Evolutionary conservation across 805 yeast genomes (phyloP).

Genomic region (Wickerhamiella australiensis): DNA sequence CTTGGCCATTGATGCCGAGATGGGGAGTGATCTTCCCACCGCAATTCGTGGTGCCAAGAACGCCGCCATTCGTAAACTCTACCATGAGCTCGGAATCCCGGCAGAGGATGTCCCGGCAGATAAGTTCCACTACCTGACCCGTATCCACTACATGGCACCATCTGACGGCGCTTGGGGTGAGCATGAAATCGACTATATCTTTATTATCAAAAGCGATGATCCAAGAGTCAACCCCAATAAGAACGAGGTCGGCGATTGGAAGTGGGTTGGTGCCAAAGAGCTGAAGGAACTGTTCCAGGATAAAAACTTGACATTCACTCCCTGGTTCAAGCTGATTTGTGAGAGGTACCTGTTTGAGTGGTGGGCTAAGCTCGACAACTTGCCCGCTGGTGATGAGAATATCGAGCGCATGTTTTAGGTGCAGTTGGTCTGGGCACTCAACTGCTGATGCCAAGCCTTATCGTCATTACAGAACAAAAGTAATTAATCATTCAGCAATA

Average conservation of each 20-base stretch:
- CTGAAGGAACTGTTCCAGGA: conserved; percentile 69
- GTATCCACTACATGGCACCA: conserved; percentile 88
- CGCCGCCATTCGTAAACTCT: conserved; percentile 87
- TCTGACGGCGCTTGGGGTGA: conserved; percentile 85
- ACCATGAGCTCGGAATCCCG: conserved; percentile 84
- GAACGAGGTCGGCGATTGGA: conserved; percentile 76
- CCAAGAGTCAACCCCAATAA: conserved; percentile 43
- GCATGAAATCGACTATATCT: conserved; percentile 91
- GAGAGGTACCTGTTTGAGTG: conserved; percentile 80
- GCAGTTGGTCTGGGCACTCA: not conserved
- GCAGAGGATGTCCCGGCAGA: conserved; percentile 46
- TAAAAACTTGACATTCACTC: conserved; percentile 63
- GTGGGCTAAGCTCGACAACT: conserved; percentile 47
- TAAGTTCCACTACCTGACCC: conserved; percentile 68
- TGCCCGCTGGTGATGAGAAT: conserved; percentile 13
- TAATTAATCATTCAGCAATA: too few species aligned
- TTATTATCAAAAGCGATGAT: conserved; percentile 49
- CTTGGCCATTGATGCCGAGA: conserved; percentile 65
- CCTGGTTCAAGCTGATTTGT: conserved; percentile 96
- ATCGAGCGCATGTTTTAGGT: conserved; percentile 21
- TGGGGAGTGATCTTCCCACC: conserved; percentile 49
- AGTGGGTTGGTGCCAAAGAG: conserved; percentile 58
- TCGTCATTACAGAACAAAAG: too few species aligned
- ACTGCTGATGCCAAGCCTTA: not conserved
- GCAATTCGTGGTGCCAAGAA: conserved; percentile 67